These are phyloP conservation scores for Hypericum androsaemum DNA, from an alignment of 345 rosid genomes.

Conservation along the genomic window DNA sequence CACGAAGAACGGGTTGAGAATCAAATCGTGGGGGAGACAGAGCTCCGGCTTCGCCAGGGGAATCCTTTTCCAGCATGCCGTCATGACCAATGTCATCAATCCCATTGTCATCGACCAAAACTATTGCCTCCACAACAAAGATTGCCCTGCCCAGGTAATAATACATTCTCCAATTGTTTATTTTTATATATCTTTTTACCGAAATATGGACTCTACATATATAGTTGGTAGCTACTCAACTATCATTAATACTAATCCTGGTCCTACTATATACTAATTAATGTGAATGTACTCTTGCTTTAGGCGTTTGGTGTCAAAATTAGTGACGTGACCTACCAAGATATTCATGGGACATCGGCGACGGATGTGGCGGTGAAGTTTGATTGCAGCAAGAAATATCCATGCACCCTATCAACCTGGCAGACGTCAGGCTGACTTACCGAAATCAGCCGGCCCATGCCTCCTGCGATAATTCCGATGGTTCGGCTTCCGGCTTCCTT, in stretches of 20 bases:
- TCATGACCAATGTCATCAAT: constrained; percentile 14
- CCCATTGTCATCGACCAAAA: constrained; percentile 21
- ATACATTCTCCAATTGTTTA: too few species aligned
- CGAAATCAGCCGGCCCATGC: constrained; percentile 30
- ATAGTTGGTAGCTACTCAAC: too few species aligned
- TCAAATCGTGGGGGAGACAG: constrained; percentile 20
- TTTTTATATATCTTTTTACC: too few species aligned
- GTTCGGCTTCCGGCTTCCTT: constrained; percentile 17
- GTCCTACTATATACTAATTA: too few species aligned
- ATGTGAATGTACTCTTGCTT: too few species aligned
- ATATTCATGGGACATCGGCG: constrained; percentile 58
- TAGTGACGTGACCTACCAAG: constrained; percentile 50
- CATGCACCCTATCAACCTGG: constrained; percentile 45
- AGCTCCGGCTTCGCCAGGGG: constrained; percentile 17
- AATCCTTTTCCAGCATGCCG: constrained; percentile 13
- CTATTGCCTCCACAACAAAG: constrained; percentile 10
- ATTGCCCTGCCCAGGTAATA: constrained; percentile 22
- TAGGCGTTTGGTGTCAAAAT: constrained; percentile 50
- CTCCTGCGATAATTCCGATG: constrained; percentile 44
- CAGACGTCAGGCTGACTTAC: constrained; percentile 41
- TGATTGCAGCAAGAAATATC: constrained; percentile 47
- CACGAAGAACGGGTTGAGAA: constrained; percentile 18
- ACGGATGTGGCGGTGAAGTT: constrained; percentile 45
- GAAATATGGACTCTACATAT: too few species aligned
- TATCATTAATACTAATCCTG: too few species aligned